phyloP scores from a whole-genome alignment of 1,284 basidiomycete species.

The Cutaneotrichosporon cutaneum region DNA sequence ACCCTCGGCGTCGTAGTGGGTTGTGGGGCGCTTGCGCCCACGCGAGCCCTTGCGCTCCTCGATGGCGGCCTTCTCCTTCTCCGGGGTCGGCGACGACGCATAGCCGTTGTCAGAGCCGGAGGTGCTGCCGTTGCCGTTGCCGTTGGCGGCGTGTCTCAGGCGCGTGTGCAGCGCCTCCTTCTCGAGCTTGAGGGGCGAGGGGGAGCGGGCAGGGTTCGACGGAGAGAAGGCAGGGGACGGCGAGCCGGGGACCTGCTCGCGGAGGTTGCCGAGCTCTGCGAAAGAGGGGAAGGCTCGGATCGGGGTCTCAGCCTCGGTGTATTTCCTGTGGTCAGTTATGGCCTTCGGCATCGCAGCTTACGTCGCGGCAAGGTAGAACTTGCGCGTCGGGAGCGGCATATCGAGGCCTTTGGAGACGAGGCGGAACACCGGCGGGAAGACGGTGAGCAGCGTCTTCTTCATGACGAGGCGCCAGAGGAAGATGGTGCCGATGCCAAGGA shows the following conservation, averaged over 20 bases:
- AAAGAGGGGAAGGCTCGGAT: slow-evolving; percentile 78
- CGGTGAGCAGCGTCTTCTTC: slow-evolving; percentile 68
- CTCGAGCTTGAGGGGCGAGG: slow-evolving; percentile 10
- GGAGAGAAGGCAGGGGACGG: background rate
- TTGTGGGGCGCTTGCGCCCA: background rate
- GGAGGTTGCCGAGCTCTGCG: slow-evolving; percentile 62
- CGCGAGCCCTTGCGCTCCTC: background rate
- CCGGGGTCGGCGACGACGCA: background rate
- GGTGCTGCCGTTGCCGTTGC: background rate
- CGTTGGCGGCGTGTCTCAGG: background rate
- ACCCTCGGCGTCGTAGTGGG: slow-evolving; percentile 72
- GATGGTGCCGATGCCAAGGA: slow-evolving; percentile 58
- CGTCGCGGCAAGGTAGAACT: slow-evolving; percentile 84
- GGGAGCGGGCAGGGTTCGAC: background rate
- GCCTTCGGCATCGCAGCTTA: slow-evolving; percentile 44
- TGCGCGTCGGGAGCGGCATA: slow-evolving; percentile 69
- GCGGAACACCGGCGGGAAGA: slow-evolving; percentile 77
- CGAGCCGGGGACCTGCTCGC: slow-evolving; percentile 14
- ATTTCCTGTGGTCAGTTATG: slow-evolving; percentile 54
- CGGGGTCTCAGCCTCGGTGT: slow-evolving; percentile 63
- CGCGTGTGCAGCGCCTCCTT: slow-evolving; percentile 16
- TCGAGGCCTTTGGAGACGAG: slow-evolving; percentile 58
- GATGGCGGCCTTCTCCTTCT: background rate
- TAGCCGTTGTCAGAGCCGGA: background rate
- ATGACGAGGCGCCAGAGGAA: slow-evolving; percentile 81